A percentile compares a stretch with the other conserved stretches of the same genome.
Conservation (phyloP, 2,329 filamentous ascomycete species). For the Clathrospora elynae region DNA sequence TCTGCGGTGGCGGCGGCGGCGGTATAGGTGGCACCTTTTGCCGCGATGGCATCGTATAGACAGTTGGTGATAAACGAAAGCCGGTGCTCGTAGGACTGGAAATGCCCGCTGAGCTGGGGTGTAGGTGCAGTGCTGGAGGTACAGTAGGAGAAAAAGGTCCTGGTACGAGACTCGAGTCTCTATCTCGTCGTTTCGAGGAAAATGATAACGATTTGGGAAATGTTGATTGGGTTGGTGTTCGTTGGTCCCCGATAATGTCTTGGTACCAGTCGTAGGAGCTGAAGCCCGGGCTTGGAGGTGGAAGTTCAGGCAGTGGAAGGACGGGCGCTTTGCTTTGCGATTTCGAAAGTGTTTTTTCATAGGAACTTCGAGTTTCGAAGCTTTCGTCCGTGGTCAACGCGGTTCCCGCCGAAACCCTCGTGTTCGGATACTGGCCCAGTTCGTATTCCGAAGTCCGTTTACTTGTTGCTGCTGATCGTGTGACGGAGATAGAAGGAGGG, state of each 20-base stretch:
- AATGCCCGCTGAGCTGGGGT: constrained; percentile 24
- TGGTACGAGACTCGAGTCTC: constrained; percentile 12
- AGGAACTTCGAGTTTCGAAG: constrained; percentile 5
- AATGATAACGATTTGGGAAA: constrained; percentile 15
- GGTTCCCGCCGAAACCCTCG: constrained; percentile 5
- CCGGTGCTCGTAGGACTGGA: constrained; percentile 24
- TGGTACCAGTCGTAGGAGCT: constrained; percentile 39
- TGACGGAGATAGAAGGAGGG: constrained; percentile 13
- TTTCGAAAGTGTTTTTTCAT: constrained; percentile 18
- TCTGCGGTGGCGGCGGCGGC: too few species aligned
- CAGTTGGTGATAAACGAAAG: constrained; percentile 27
- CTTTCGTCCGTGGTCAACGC: constrained; percentile 11
- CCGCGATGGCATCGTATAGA: constrained; percentile 27
- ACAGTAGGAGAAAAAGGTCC: constrained; percentile 21
- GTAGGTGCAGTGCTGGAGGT: constrained; percentile 19
- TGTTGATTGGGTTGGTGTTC: constrained; percentile 18
- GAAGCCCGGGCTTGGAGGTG: constrained; percentile 31
- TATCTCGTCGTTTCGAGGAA: constrained; percentile 9
- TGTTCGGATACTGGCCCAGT: constrained; percentile 22
- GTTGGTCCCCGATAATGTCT: constrained; percentile 32
- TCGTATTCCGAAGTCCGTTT: constrained; percentile 26
- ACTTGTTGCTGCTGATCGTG: constrained; percentile 9
- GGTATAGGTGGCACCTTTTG: constrained; percentile 14
- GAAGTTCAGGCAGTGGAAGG: constrained; percentile 24
- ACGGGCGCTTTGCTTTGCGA: constrained; percentile 19